Evolutionary conservation across 164 flowering plant species (phyloP).

Genomic region (Aristolochia californica): DNA sequence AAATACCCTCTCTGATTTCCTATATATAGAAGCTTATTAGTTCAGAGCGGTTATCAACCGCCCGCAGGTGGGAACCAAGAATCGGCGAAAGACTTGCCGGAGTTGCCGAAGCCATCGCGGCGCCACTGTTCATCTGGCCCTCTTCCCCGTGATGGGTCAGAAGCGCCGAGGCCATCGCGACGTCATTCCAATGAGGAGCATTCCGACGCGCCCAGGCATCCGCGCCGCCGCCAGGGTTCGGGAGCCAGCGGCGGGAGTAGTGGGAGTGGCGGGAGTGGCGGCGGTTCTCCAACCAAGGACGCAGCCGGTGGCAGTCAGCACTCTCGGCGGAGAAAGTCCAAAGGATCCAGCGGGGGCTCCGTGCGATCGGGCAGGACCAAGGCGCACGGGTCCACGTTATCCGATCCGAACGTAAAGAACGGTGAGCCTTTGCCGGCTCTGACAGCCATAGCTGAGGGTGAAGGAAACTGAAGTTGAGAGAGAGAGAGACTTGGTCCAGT

Average conservation of each 20-base stretch:
- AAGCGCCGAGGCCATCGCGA: not conserved
- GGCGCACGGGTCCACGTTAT: conserved; percentile 5
- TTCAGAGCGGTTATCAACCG: too few relatives aligned
- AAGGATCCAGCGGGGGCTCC: conserved; percentile 23
- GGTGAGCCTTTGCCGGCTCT: not conserved
- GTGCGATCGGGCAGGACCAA: conserved; percentile 15
- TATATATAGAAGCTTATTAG: not conserved
- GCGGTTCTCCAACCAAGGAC: conserved; percentile 9
- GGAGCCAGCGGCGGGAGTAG: not conserved
- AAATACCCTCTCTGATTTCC: too few relatives aligned
- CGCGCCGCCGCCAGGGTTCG: conserved; percentile 7
- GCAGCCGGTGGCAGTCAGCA: conserved; percentile 14
- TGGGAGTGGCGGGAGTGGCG: too few relatives aligned
- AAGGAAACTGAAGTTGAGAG: not conserved
- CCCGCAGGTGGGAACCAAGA: not conserved
- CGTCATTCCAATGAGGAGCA: conserved; percentile 2
- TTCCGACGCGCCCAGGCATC: conserved; percentile 5
- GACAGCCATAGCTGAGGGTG: not conserved
- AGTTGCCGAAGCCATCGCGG: conserved; percentile 7
- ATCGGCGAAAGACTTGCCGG: conserved; percentile 5
- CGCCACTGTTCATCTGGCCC: not conserved
- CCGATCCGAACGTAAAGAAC: conserved; percentile 10
- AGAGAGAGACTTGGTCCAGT: conserved; percentile 24
- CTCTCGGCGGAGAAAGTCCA: conserved; percentile 25
- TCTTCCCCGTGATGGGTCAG: not conserved